phyloP scores from a whole-genome alignment of 179 eudicot species.

The Actinidia polygama region DNA sequence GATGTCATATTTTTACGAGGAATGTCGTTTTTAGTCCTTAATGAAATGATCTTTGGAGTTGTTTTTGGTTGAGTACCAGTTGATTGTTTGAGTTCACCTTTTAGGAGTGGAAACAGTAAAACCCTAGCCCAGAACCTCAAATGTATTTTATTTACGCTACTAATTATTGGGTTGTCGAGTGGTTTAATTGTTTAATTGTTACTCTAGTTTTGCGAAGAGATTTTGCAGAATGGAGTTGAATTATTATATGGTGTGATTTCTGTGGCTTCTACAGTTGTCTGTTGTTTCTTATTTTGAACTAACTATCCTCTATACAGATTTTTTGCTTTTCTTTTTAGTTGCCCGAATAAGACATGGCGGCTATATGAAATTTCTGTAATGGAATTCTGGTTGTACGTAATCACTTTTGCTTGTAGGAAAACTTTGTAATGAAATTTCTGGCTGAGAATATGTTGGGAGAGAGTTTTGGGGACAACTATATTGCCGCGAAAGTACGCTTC shows the following conservation, averaged over 20 bases:
- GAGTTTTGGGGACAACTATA: no score
- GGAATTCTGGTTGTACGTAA: no score
- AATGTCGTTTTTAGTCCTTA: background rate
- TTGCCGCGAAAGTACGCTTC: no score
- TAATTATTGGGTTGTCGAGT: background rate
- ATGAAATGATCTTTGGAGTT: background rate
- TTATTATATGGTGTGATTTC: background rate
- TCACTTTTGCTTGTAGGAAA: no score
- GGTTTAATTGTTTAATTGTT: background rate
- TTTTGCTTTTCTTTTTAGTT: no score
- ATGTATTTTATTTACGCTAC: background rate
- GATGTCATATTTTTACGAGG: background rate
- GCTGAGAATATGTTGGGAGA: no score
- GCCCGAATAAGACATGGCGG: no score
- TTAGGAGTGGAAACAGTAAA: background rate
- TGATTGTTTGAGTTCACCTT: background rate
- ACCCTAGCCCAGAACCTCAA: background rate
- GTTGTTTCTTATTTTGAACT: no score
- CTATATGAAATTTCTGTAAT: no score
- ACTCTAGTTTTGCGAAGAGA: background rate
- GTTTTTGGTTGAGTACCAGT: background rate
- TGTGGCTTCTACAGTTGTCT: background rate
- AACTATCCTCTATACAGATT: no score
- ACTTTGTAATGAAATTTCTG: no score
- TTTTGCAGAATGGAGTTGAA: background rate